Evolutionary conservation across 768 basidiomycete genomes (phyloP).

Genomic region (Lactarius hengduanensis): DNA sequence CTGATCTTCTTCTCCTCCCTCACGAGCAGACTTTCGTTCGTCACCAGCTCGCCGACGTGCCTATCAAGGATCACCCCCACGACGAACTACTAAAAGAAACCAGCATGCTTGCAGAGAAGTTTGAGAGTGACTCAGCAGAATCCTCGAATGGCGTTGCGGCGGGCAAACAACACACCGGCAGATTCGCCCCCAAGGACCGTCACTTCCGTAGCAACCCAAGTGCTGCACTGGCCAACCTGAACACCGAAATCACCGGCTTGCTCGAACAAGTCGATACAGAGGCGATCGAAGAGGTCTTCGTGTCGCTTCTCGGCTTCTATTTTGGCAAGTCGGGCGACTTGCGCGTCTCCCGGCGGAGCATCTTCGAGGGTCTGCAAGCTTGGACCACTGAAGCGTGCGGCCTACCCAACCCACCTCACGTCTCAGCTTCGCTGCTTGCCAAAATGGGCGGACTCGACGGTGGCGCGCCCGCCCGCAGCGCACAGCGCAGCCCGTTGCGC

Average conservation of each 20-base stretch:
- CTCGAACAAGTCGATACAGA: conserved; percentile 21
- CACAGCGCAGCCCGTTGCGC: conserved; percentile 1
- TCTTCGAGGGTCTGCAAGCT: conserved; percentile 21
- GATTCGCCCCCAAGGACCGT: not conserved
- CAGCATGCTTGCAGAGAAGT: conserved; percentile 43
- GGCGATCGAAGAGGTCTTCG: conserved; percentile 24
- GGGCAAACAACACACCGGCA: not conserved
- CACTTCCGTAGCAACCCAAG: conserved; percentile 4
- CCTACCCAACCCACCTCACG: conserved; percentile 17
- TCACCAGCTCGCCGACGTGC: conserved; percentile 61
- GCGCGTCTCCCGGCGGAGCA: conserved; percentile 12
- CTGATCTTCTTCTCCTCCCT: conserved; percentile 76
- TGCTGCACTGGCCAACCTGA: conserved; percentile 17
- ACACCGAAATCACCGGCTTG: conserved; percentile 27
- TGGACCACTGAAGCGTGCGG: conserved; percentile 27
- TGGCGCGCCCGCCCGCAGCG: not conserved
- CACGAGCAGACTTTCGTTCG: conserved; percentile 74
- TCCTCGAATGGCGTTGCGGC: conserved; percentile 33
- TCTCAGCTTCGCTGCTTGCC: conserved; percentile 22
- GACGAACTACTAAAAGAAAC: conserved; percentile 49
- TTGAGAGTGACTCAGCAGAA: conserved; percentile 45
- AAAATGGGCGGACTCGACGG: conserved; percentile 15
- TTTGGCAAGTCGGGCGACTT: conserved; percentile 10
- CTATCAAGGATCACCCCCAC: conserved; percentile 59
- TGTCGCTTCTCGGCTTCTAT: conserved; percentile 28